Percentiles rank a stretch among this genome's conserved stretches.
Conservation (phyloP, 73 alveolate genomes). For the Paramecium caudatum region DNA sequence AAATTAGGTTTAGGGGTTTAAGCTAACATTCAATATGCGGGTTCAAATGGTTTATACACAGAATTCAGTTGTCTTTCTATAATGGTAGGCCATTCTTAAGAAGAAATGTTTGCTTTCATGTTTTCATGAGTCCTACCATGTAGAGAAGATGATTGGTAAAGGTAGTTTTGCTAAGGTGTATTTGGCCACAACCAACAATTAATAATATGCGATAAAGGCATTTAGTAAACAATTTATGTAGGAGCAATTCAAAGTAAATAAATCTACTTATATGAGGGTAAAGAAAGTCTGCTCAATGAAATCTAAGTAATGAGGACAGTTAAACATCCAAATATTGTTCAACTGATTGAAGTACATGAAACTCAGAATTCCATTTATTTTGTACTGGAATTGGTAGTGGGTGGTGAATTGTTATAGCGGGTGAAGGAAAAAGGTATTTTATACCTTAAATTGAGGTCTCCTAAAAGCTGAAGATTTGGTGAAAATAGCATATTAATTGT, state of each 20-base stretch:
- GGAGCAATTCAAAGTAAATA: conserved; percentile 35
- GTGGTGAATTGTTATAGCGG: conserved; percentile 66
- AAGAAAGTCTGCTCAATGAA: conserved; percentile 69
- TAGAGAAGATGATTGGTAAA: conserved; percentile 72
- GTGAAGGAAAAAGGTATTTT: conserved; percentile 58
- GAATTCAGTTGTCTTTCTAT: conserved; percentile 36
- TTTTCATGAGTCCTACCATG: conserved; percentile 71
- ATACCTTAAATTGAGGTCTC: not conserved
- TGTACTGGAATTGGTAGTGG: conserved; percentile 56
- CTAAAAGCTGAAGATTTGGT: conserved; percentile 28
- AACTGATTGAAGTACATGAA: conserved; percentile 64
- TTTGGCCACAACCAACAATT: conserved; percentile 66
- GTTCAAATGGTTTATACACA: conserved; percentile 39
- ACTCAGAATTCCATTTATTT: conserved; percentile 59
- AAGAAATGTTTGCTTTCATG: conserved; percentile 64
- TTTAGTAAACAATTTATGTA: conserved; percentile 69
- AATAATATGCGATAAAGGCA: conserved; percentile 74
- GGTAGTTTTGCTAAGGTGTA: conserved; percentile 79
- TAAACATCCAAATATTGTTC: conserved; percentile 69
- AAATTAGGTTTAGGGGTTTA: conserved; percentile 50
- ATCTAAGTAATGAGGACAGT: conserved; percentile 61
- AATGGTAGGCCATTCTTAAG: conserved; percentile 69
- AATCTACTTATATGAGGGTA: not conserved
- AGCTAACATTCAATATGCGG: conserved; percentile 35
- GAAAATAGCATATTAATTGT: conserved; percentile 56